Conservation (phyloP, 305 asterid species). For the Fraxinus paxiana region DNA sequence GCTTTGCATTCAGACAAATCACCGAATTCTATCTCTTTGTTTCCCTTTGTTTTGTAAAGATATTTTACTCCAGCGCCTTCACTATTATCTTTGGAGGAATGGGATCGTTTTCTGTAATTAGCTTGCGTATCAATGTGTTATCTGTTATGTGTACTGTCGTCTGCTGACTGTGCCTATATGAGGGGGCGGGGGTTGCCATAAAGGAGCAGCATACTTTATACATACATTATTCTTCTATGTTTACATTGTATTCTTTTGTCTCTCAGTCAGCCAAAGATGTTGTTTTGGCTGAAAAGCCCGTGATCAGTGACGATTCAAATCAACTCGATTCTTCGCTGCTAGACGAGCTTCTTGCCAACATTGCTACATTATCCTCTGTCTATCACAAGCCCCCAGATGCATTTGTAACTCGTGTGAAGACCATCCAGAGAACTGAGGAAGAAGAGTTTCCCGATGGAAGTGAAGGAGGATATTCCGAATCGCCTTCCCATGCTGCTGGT, state of each 20-base stretch:
- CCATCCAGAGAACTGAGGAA: slow-evolving; percentile 81
- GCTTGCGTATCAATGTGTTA: background rate
- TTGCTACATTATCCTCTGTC: slow-evolving; percentile 95
- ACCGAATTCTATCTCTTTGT: background rate
- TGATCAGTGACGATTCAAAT: slow-evolving; percentile 94
- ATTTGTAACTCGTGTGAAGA: slow-evolving; percentile 87
- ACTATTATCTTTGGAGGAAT: background rate
- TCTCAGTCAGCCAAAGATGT: slow-evolving; percentile 98
- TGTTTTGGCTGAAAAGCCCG: slow-evolving; percentile 97
- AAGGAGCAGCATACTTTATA: background rate
- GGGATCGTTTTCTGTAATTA: background rate
- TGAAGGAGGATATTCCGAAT: slow-evolving; percentile 69
- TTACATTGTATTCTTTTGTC: slow-evolving; percentile 10
- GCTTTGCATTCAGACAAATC: slow-evolving; percentile 8
- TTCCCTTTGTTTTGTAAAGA: slow-evolving; percentile 14
- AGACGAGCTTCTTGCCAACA: slow-evolving; percentile 94
- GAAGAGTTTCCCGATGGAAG: slow-evolving; percentile 84
- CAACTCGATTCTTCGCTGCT: slow-evolving; percentile 86
- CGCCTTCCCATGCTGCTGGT: slow-evolving; percentile 62
- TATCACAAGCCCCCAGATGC: slow-evolving; percentile 98
- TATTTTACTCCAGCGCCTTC: background rate
- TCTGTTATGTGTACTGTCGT: background rate
- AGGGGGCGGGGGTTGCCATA: background rate
- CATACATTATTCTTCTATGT: background rate
- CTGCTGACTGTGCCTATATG: background rate